phyloP scores from a whole-genome alignment of 2,329 filamentous ascomycete genomes.

The Colletotrichum sidae region DNA sequence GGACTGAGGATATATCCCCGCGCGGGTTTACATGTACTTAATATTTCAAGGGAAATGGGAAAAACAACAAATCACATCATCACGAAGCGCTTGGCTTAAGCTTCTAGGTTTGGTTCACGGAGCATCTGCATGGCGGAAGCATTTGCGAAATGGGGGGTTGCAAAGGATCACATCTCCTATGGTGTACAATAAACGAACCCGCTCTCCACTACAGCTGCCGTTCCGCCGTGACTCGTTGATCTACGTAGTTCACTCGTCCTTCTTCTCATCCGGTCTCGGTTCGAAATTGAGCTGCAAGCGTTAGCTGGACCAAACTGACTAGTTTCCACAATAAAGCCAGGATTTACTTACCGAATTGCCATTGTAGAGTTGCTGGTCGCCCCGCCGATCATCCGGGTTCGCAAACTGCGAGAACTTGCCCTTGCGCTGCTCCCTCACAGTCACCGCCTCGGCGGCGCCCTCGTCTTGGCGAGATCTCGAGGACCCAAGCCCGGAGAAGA shows the following conservation, averaged over 20 bases:
- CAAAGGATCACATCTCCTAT: conserved; percentile 32
- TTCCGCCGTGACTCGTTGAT: neutral
- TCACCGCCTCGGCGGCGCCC: conserved; percentile 40
- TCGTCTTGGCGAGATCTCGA: conserved; percentile 30
- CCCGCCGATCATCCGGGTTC: conserved; percentile 64
- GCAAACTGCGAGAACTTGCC: conserved; percentile 52
- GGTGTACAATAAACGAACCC: conserved; percentile 38
- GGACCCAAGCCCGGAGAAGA: conserved; percentile 43
- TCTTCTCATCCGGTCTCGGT: conserved; percentile 69
- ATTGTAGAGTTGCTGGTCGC: conserved; percentile 84
- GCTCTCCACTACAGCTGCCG: conserved; percentile 14
- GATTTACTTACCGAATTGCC: conserved; percentile 80
- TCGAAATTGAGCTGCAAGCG: conserved; percentile 73
- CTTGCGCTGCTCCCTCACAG: conserved; percentile 40
- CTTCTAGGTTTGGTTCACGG: conserved; percentile 12
- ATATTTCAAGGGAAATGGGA: conserved; percentile 18
- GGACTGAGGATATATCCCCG: no score
- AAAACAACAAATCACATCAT: conserved; percentile 7
- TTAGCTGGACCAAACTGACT: conserved; percentile 42
- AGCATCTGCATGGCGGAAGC: conserved; percentile 24
- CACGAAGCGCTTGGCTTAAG: neutral
- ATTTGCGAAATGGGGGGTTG: conserved; percentile 11
- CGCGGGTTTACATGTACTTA: conserved; percentile 24
- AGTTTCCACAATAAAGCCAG: neutral
- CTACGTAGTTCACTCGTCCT: conserved; percentile 36